Conservation (phyloP, 2,329 filamentous ascomycete genomes). For the Diaporthe caulivora region DNA sequence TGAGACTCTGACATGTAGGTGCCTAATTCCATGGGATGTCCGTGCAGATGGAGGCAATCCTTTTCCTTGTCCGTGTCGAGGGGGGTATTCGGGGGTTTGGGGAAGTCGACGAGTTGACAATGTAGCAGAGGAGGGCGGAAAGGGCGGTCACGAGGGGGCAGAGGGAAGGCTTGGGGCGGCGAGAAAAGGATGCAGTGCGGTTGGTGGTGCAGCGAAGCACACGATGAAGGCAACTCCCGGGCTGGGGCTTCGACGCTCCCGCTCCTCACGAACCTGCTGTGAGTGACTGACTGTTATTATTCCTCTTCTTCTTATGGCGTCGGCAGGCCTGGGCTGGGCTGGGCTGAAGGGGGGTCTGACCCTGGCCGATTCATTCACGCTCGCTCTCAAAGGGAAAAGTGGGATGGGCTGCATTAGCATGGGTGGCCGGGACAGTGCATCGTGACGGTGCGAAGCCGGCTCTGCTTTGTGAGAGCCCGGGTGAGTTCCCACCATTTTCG, state of each 20-base stretch:
- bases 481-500: slow-evolving; percentile 18
- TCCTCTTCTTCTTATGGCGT: too few species aligned
- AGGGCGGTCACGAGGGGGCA: slow-evolving; percentile 37
- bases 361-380: slow-evolving; percentile 19
- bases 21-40: slow-evolving; percentile 3
- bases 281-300: background rate
- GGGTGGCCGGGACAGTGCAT: slow-evolving; percentile 23
- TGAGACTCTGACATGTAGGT: slow-evolving; percentile 23
- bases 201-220: slow-evolving; percentile 4
- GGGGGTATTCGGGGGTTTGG: background rate
- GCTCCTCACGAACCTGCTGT: slow-evolving; percentile 13
- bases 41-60: background rate
- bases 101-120: background rate
- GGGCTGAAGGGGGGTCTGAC: background rate
- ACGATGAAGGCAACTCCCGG: slow-evolving; percentile 4
- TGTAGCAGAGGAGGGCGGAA: slow-evolving; percentile 10
- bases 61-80: background rate
- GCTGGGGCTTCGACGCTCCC: background rate
- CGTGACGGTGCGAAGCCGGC: slow-evolving; percentile 21
- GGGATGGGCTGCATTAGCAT: slow-evolving; percentile 25
- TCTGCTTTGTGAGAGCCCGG: slow-evolving; percentile 9
- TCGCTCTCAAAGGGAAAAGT: slow-evolving; percentile 17
- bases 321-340: slow-evolving; percentile 4
- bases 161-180: slow-evolving; percentile 6
- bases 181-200: background rate